phyloP scores from a whole-genome alignment of 2,329 filamentous ascomycete genomes.

The Alternaria conjuncta region DNA sequence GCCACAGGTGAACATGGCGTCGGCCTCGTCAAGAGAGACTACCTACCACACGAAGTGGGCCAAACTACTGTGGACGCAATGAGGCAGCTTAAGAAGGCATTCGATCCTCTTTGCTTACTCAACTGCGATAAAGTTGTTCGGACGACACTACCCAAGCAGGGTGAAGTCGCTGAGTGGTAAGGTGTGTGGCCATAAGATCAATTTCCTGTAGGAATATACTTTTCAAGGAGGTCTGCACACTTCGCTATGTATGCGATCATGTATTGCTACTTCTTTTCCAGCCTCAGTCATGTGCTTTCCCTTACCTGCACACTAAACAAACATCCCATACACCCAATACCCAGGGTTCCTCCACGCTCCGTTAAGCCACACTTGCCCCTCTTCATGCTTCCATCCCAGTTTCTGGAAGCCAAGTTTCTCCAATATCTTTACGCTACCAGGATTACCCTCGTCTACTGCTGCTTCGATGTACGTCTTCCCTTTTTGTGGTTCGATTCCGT shows the following conservation, averaged over 20 bases:
- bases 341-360: constrained; percentile 32
- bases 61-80: constrained; percentile 78
- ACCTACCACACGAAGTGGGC: constrained; percentile 79
- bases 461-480: constrained; percentile 33
- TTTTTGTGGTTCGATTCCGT: not conserved
- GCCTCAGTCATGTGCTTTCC: not conserved
- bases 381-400: constrained; percentile 29
- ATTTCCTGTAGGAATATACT: not conserved
- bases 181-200: not conserved
- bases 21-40: constrained; percentile 83
- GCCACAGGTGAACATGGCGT: constrained; percentile 87
- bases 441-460: constrained; percentile 28
- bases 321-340: constrained; percentile 31
- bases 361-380: constrained; percentile 29
- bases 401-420: constrained; percentile 33
- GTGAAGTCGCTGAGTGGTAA: constrained; percentile 58
- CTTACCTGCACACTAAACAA: constrained; percentile 9
- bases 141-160: constrained; percentile 56
- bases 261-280: not conserved
- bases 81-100: constrained; percentile 83
- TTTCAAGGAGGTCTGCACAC: not conserved
- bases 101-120: constrained; percentile 73
- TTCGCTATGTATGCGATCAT: not conserved
- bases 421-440: constrained; percentile 27
- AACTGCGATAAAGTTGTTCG: constrained; percentile 72